Evolutionary conservation across 257 asterid genomes (phyloP).

Genomic region (Penstemon eatonii): DNA sequence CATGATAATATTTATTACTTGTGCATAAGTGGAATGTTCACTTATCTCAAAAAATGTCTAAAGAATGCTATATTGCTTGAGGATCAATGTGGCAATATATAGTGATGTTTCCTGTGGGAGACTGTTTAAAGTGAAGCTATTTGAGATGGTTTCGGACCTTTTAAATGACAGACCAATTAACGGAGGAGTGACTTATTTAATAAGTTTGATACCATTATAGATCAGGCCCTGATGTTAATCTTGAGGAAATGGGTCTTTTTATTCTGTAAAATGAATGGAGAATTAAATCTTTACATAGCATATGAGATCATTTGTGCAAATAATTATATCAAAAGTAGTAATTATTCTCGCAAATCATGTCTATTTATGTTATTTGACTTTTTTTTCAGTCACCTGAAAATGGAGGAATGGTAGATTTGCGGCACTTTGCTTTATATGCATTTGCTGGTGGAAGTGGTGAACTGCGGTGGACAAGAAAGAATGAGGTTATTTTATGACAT

Average conservation of each 20-base stretch:
- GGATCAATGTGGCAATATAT: neutral
- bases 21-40: neutral
- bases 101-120: neutral
- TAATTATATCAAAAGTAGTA: neutral
- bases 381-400: conserved; percentile 62
- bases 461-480: conserved; percentile 82
- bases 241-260: conserved; percentile 1
- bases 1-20: neutral
- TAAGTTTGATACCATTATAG: neutral
- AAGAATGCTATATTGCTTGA: neutral
- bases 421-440: conserved; percentile 93
- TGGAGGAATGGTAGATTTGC: conserved; percentile 73
- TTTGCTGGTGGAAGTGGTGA: conserved; percentile 91
- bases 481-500: conserved; percentile 52
- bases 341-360: neutral
- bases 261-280: neutral
- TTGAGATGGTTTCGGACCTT: neutral
- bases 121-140: neutral
- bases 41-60: neutral
- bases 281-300: conserved; percentile 1
- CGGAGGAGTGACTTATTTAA: neutral
- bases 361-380: conserved; percentile 20
- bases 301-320: conserved; percentile 6
- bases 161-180: neutral
- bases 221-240: conserved; percentile 1